Evolutionary conservation across 306 rosid genomes (phyloP).

Genomic region (Comarum palustre): DNA sequence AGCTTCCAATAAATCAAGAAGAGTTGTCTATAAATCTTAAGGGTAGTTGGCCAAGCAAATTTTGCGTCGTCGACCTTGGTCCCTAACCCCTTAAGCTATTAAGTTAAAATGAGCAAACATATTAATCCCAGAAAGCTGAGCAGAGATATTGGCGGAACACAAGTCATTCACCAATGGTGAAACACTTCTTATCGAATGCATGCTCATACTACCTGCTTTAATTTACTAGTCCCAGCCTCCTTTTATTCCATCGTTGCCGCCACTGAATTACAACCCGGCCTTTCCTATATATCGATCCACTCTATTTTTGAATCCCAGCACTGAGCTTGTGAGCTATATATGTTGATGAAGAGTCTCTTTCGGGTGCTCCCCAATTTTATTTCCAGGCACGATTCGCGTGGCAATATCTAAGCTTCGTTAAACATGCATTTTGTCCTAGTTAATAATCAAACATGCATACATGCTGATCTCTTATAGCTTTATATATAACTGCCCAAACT

Average conservation of each 20-base stretch:
- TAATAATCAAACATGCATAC: not conserved
- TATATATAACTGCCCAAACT: conserved; percentile 6
- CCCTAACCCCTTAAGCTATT: not conserved
- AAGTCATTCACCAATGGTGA: conserved; percentile 25
- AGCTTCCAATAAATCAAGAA: not conserved
- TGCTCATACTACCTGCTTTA: conserved; percentile 54
- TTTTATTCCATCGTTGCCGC: conserved; percentile 18
- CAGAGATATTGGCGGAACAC: conserved; percentile 54
- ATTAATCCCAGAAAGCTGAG: conserved; percentile 31
- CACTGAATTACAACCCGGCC: conserved; percentile 33
- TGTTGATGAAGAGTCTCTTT: conserved; percentile 34
- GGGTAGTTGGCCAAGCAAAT: conserved; percentile 5
- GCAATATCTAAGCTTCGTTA: conserved; percentile 18
- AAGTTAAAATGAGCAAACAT: conserved; percentile 21
- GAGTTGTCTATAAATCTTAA: not conserved
- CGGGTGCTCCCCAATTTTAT: conserved; percentile 46
- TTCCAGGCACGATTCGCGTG: conserved; percentile 57
- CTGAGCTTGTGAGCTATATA: conserved; percentile 18
- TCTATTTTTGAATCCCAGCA: conserved; percentile 51
- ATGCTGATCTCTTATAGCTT: not conserved
- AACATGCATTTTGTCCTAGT: not conserved
- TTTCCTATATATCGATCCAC: conserved; percentile 4
- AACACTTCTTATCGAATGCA: conserved; percentile 36
- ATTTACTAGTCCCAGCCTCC: conserved; percentile 46
- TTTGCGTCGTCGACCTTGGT: not conserved